A percentile compares a stretch with the other conserved stretches of the same genome.
phyloP scores from a whole-genome alignment of 73 alveolate genomes.

The Symbiodinium natans region DNA sequence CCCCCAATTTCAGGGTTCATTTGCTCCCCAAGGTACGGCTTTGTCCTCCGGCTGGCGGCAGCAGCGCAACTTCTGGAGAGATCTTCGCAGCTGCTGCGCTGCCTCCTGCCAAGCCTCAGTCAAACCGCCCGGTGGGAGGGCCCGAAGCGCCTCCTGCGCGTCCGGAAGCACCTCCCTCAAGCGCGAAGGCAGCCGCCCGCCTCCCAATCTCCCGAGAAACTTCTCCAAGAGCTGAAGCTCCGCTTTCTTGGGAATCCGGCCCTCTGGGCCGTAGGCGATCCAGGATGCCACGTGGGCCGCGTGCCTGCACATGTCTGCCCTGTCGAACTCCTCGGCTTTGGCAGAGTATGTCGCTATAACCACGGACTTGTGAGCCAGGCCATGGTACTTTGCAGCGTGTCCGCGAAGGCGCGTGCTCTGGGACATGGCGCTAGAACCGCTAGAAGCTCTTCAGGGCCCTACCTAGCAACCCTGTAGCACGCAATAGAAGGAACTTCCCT shows the following conservation, averaged over 20 bases:
- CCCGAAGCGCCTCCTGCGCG: background rate
- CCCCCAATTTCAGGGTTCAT: too few species aligned
- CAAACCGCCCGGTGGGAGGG: background rate
- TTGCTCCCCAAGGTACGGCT: too few species aligned
- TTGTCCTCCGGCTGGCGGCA: too few species aligned
- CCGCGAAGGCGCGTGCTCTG: too few species aligned
- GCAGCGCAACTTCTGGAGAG: background rate
- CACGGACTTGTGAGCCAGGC: too few species aligned
- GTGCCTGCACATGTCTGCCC: background rate
- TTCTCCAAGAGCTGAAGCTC: background rate
- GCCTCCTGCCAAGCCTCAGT: background rate
- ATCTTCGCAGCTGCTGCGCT: background rate
- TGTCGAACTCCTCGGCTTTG: background rate
- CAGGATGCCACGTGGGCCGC: background rate
- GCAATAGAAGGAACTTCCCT: too few species aligned
- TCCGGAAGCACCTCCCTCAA: background rate
- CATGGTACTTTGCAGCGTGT: too few species aligned
- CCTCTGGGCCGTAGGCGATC: background rate
- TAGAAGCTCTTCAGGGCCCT: too few species aligned
- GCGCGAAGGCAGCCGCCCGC: background rate
- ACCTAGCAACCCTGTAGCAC: too few species aligned
- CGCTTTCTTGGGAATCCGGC: background rate
- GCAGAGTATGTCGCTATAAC: too few species aligned
- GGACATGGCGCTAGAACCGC: too few species aligned
- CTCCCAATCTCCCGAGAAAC: background rate